Evolutionary conservation across 768 basidiomycete species (phyloP), one percentile per base, ranked within the genome.

Genomic region (Phlebiopsis gigantea): DNA sequence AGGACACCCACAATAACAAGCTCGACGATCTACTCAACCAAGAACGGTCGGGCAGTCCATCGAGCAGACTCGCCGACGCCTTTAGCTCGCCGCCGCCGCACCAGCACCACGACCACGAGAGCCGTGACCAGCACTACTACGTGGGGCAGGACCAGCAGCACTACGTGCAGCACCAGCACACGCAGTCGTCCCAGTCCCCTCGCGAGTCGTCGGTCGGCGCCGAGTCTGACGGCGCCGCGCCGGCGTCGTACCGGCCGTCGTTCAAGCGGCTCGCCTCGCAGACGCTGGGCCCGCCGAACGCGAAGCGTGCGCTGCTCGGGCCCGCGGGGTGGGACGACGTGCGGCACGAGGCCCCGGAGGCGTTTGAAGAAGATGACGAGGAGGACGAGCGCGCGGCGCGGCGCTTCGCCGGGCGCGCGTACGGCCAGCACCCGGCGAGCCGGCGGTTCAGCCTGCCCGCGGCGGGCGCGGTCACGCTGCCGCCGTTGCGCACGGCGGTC

Each of bases 191-290:
- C 26, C 39, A 53, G 48, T 47, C 57, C 57, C 58, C 56, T 66
- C 29, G 65, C 66, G 28, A 62, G 62, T 28, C 62, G 62, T 30
- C 64, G 61, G 57, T 30, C 67, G 45, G 55, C 64, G 53, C 68
- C 65, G 12, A 70, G 60, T 55, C 72, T 69, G 63, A 72, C 66
- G 39, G 71, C 61, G 55, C 57, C 46, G 14, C 63, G 28, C 58
- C 56, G 5, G 56, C 63, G 59, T 50, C 57, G 14, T 62, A 67
- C 34, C 66, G 88, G 1, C 88, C 88, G 10, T 77, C 82, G 26
- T 89, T 88, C 65, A 91, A 91, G 74, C 74, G 88, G 45, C 67
- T 87, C 34, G 82, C 88, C 1, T 87, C 85, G 46, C 85, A 87
- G 71, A 85, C 85, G 9, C 69, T 90, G n/a, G 87, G 77, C 1